These are phyloP conservation scores for Miamiensis avidus DNA, from an alignment of 169 alveolate species.

Conservation along the genomic window DNA sequence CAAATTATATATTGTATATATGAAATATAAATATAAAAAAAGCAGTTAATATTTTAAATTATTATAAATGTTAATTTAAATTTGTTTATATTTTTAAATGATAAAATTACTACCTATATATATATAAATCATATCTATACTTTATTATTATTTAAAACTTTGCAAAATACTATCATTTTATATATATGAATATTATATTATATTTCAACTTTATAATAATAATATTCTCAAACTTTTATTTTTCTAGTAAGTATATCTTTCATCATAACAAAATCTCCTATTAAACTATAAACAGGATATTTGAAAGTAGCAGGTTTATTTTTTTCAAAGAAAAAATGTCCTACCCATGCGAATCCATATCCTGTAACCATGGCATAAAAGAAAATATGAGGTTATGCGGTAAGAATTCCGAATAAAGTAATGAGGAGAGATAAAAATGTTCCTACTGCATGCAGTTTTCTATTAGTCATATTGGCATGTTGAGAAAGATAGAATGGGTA, in stretches of 20 bases:
- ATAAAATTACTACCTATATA: no score
- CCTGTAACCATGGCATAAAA: background rate
- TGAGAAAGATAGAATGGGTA: conserved; percentile 20
- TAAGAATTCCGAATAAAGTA: background rate
- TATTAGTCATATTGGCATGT: conserved; percentile 13
- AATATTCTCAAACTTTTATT: background rate
- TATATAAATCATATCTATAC: no score
- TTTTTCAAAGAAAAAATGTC: conserved; percentile 29
- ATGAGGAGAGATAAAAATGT: background rate
- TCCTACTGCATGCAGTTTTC: conserved; percentile 15
- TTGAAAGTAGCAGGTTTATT: conserved; percentile 32
- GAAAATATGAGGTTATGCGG: no score
- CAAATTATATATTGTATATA: no score
- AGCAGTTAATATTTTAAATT: no score
- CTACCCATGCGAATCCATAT: conserved; percentile 36
- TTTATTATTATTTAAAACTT: no score
- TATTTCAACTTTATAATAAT: no score
- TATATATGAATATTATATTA: no score
- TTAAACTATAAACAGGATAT: conserved; percentile 9
- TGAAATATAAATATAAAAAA: no score
- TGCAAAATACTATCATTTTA: no score
- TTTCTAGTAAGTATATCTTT: background rate
- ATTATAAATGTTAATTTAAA: no score
- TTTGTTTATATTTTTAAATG: no score
- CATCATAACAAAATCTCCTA: conserved; percentile 31